Conservation (phyloP, 768 basidiomycete genomes). For the Rhizopogon sp. region DNA sequence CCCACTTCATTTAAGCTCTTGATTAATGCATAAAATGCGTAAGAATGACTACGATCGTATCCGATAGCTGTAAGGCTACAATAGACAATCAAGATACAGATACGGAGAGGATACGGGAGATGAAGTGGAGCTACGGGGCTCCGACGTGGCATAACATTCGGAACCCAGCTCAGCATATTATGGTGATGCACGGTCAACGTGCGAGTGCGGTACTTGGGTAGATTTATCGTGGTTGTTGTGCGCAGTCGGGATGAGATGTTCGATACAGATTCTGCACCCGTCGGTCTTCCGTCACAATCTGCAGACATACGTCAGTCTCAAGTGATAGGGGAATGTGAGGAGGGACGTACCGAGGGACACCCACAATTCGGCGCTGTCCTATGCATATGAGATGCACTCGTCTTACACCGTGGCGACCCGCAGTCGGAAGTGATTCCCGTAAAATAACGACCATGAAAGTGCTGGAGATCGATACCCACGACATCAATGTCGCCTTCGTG, state of each 20-base stretch:
- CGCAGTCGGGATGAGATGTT: slow-evolving; percentile 28
- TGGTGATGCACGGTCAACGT: slow-evolving; percentile 1
- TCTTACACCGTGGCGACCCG: slow-evolving; percentile 26
- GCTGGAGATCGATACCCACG: slow-evolving; percentile 15
- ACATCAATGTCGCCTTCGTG: background rate
- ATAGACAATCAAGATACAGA: background rate
- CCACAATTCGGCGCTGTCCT: slow-evolving; percentile 30
- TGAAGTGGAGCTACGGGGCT: slow-evolving; percentile 12
- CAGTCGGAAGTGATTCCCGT: slow-evolving; percentile 29
- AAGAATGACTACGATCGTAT: background rate
- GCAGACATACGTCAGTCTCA: background rate
- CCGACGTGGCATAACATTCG: background rate
- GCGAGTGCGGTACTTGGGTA: background rate
- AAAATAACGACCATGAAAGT: slow-evolving; percentile 34
- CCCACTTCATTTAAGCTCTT: background rate
- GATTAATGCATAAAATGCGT: background rate
- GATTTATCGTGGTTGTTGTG: slow-evolving; percentile 12
- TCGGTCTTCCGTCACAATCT: slow-evolving; percentile 31
- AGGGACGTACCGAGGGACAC: slow-evolving; percentile 21
- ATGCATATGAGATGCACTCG: slow-evolving; percentile 29
- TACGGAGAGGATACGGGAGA: background rate
- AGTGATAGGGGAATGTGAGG: slow-evolving; percentile 8
- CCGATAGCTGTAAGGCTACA: slow-evolving; percentile 2
- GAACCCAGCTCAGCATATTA: background rate
- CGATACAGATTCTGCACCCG: slow-evolving; percentile 34